Conservation (phyloP, 1,284 basidiomycete genomes). For the Heterobasidion annosum region DNA sequence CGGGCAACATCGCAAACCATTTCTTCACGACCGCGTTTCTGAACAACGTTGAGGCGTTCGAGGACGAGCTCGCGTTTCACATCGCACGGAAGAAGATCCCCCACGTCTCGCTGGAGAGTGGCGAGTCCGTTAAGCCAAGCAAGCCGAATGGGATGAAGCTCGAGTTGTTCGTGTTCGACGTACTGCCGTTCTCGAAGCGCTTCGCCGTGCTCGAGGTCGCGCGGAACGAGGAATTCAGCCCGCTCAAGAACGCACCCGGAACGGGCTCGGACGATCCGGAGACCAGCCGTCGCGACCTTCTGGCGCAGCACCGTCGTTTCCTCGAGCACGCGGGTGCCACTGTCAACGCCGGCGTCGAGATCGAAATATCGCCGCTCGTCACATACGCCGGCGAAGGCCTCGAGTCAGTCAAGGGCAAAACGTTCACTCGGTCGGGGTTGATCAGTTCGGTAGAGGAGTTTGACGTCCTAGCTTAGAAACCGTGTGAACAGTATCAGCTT, state of each 20-base stretch:
- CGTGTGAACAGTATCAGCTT: not conserved
- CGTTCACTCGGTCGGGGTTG: slow-evolving; percentile 54
- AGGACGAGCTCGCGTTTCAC: slow-evolving; percentile 90
- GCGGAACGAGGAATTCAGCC: slow-evolving; percentile 89
- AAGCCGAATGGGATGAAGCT: slow-evolving; percentile 99
- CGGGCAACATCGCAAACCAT: slow-evolving; percentile 97
- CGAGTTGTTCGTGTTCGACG: slow-evolving; percentile 98
- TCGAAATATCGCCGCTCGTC: slow-evolving; percentile 51
- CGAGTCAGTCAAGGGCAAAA: slow-evolving; percentile 71
- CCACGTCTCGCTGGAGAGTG: slow-evolving; percentile 63
- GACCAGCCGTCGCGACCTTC: slow-evolving; percentile 84
- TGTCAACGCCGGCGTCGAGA: slow-evolving; percentile 41
- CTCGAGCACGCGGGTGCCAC: slow-evolving; percentile 73
- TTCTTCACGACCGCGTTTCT: slow-evolving; percentile 93
- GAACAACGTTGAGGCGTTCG: slow-evolving; percentile 74
- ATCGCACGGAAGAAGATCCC: slow-evolving; percentile 98
- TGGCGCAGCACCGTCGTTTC: slow-evolving; percentile 87
- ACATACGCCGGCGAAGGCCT: slow-evolving; percentile 87
- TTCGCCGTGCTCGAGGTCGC: slow-evolving; percentile 89
- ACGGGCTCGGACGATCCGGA: slow-evolving; percentile 91
- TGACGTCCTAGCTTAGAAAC: slow-evolving; percentile 26
- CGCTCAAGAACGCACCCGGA: slow-evolving; percentile 95
- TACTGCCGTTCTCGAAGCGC: slow-evolving; percentile 85
- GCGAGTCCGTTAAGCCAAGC: slow-evolving; percentile 64
- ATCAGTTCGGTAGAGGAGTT: slow-evolving; percentile 40